Conservation (phyloP, 768 basidiomycete genomes). For the Crassisporium funariophilum region DNA sequence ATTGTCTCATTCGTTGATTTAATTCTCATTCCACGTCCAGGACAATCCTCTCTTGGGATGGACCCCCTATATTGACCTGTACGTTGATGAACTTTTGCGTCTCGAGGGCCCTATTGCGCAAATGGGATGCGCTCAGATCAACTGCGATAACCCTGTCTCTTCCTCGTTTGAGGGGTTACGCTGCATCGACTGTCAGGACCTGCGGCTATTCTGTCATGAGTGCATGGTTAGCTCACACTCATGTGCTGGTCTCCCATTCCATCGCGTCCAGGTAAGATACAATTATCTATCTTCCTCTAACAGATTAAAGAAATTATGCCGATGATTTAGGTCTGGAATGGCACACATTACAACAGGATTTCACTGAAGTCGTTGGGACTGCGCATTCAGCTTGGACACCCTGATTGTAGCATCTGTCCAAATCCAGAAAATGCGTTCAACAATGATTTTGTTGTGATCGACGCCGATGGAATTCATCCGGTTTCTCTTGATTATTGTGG, state of each 20-base stretch:
- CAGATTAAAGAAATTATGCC: not conserved
- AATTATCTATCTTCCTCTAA: not conserved
- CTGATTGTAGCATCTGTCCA: slow-evolving; percentile 14
- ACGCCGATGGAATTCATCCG: slow-evolving; percentile 31
- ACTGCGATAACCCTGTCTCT: not conserved
- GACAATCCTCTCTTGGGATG: slow-evolving; percentile 11
- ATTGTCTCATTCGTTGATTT: not conserved
- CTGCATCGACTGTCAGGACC: slow-evolving; percentile 16
- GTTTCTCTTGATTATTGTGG: slow-evolving; percentile 36
- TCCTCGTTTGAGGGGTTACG: slow-evolving; percentile 1
- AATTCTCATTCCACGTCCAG: not conserved
- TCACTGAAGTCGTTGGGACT: slow-evolving; percentile 25
- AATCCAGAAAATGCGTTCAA: slow-evolving; percentile 6
- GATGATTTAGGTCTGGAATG: slow-evolving; percentile 20
- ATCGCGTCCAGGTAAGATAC: slow-evolving; percentile 18
- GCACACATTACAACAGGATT: slow-evolving; percentile 10
- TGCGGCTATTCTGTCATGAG: not conserved
- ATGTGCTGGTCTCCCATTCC: slow-evolving; percentile 14
- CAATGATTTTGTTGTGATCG: slow-evolving; percentile 33
- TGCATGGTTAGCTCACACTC: slow-evolving; percentile 13
- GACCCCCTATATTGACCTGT: slow-evolving; percentile 2
- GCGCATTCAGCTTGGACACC: slow-evolving; percentile 31
- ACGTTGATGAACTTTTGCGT: slow-evolving; percentile 12
- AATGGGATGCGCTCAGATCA: not conserved
- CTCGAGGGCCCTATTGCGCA: slow-evolving; percentile 5